Base-by-base conservation (phyloP, 306 rosid genomes). In the Betula pendula region DNA sequence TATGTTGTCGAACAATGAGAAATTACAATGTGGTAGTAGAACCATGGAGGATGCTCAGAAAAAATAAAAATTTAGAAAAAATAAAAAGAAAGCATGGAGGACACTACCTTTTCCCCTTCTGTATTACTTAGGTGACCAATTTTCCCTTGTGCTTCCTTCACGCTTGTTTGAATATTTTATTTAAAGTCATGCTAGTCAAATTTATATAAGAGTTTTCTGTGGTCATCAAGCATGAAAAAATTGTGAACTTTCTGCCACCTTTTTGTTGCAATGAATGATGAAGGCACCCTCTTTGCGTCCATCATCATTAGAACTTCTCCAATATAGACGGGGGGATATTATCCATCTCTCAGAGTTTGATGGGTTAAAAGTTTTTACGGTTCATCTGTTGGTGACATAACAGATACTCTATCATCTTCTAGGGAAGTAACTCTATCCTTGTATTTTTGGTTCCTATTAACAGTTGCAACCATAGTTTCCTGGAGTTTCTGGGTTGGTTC, bases 401-500 rank as follows among this genome's bases (percentile, higher is more conserved):
- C 56, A 38, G 6, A 9, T 19, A 56, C 50, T 6, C 24, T 45
- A 17, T 73, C 69, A 74, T 74, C 55, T 43, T 56, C 48, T 19
- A 11, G 78, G 51, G 71, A 29, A 62, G 60, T 62, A 59, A 62
- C 67, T 75, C 68, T 47, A 53, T 59, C n/a, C 71, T 74, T 43
- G 55, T 51, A 43, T 74, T 43, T 19, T 74, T 29, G 35, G 60
- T 75, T 24, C 49, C 71, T 62, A 75, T 47, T 31, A 60, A 75
- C 71, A 62, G 71, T 62, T 75, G 7, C 66, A 50, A 59, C 71
- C 42, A 29, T 59, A 75, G 60, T 75, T 75, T 75, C 59, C 71
- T 8, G 58, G 50, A 22, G 60, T 62, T 44, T 29, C 60, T 60
- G 78, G 60, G 14, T 62, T 60, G 62, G 71, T 75, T 44, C 52